A percentile compares a stretch with the other conserved stretches of the same genome.
phyloP scores from a whole-genome alignment of 2,329 filamentous ascomycete species.

The Iodosphaeria phyllophila region DNA sequence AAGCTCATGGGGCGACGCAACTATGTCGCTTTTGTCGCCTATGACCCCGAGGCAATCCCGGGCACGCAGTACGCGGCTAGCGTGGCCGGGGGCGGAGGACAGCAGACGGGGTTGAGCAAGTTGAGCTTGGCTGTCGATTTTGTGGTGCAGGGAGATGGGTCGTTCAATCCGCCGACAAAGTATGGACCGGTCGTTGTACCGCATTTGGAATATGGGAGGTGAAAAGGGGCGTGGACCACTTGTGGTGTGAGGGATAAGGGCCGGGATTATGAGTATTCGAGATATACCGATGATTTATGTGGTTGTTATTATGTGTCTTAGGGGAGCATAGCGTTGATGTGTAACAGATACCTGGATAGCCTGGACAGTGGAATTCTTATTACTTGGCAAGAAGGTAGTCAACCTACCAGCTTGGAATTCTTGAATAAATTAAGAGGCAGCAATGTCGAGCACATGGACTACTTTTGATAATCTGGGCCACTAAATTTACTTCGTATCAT shows the following conservation, averaged over 20 bases:
- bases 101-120: slow-evolving; percentile 34
- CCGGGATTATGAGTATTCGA: too few relatives aligned
- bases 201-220: slow-evolving; percentile 58
- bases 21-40: slow-evolving; percentile 85
- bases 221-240: slow-evolving; percentile 3
- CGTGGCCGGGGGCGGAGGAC: slow-evolving; percentile 13
- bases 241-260: neutral
- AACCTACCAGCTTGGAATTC: too few relatives aligned
- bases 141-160: slow-evolving; percentile 82
- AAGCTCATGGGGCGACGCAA: slow-evolving; percentile 87
- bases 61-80: slow-evolving; percentile 14
- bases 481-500: too few relatives aligned
- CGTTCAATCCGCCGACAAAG: slow-evolving; percentile 70
- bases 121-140: slow-evolving; percentile 89
- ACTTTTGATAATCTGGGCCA: too few relatives aligned
- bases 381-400: too few relatives aligned
- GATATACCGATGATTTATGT: too few relatives aligned
- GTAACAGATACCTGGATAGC: too few relatives aligned
- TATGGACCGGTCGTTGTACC: slow-evolving; percentile 95
- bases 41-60: slow-evolving; percentile 62
- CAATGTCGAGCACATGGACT: too few relatives aligned
- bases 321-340: too few relatives aligned
- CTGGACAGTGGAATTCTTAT: too few relatives aligned
- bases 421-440: too few relatives aligned
- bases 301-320: too few relatives aligned